Evolutionary conservation across 106 monocot genomes (phyloP).

Genomic region (Acorus gramineus): DNA sequence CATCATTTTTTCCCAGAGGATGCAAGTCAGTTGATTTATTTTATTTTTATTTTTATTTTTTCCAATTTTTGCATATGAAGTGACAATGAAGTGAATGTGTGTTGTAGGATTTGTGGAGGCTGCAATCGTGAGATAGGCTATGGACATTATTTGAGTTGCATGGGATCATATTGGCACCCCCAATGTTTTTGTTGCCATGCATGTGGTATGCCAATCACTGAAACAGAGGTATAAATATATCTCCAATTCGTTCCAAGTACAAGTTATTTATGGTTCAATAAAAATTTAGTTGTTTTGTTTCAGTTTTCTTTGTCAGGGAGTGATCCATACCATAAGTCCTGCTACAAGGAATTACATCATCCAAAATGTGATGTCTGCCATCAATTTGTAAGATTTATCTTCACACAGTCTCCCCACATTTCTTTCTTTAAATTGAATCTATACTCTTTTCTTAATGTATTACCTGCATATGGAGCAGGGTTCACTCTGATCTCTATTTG

Average conservation of each 20-base stretch:
- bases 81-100: not conserved
- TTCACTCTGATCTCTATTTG: not conserved
- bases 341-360: slow-evolving; percentile 89
- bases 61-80: not conserved
- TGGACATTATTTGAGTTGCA: slow-evolving; percentile 90
- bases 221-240: slow-evolving; percentile 51
- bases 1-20: slow-evolving; percentile 53
- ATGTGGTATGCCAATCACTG: slow-evolving; percentile 57
- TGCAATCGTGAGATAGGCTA: slow-evolving; percentile 85
- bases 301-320: slow-evolving; percentile 87
- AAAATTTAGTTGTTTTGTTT: slow-evolving; percentile 11
- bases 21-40: slow-evolving; percentile 36
- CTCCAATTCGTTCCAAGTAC: too few relatives aligned
- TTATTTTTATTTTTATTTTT: not conserved
- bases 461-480: not conserved
- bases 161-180: slow-evolving; percentile 90
- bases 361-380: slow-evolving; percentile 96
- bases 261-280: not conserved
- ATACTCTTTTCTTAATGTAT: too few relatives aligned
- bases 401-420: too few relatives aligned
- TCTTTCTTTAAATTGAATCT: too few relatives aligned
- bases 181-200: slow-evolving; percentile 74
- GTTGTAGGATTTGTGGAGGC: slow-evolving; percentile 65
- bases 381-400: slow-evolving; percentile 61
- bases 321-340: slow-evolving; percentile 73